Percentiles rank a stretch among this genome's conserved stretches.
These are phyloP conservation scores for Dittrichia graveolens DNA, from an alignment of 129 eudicot species.

Conservation along the genomic window DNA sequence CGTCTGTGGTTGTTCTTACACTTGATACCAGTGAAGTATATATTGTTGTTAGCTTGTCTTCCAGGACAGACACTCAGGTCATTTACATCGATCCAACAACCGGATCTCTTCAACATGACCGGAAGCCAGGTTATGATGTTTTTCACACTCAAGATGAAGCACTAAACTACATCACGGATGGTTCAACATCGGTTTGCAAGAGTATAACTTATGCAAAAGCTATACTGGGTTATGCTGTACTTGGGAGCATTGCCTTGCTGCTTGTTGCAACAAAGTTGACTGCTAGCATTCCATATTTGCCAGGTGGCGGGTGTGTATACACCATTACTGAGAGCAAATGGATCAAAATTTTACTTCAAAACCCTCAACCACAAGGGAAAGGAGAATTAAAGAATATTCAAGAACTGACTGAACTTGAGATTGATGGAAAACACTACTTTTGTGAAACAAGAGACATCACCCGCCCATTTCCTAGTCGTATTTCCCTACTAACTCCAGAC, in stretches of 20 bases:
- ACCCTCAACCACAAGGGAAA: conserved; percentile 86
- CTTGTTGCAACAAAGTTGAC: conserved; percentile 84
- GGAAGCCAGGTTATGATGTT: conserved; percentile 61
- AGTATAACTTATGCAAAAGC: conserved; percentile 73
- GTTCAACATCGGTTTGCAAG: conserved; percentile 62
- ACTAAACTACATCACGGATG: conserved; percentile 65
- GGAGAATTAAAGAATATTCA: conserved; percentile 83
- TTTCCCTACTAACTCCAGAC: conserved; percentile 66
- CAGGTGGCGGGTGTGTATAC: conserved; percentile 88
- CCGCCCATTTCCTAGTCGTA: conserved; percentile 84
- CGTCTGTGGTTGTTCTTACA: conserved; percentile 68
- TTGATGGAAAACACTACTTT: conserved; percentile 90
- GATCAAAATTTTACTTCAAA: conserved; percentile 70
- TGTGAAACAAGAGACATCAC: conserved; percentile 88
- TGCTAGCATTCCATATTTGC: conserved; percentile 75
- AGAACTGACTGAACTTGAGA: conserved; percentile 80
- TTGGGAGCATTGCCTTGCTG: conserved; percentile 62
- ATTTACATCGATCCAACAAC: conserved; percentile 87
- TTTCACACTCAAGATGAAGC: conserved; percentile 85
- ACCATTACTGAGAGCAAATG: conserved; percentile 82
- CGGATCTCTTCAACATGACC: conserved; percentile 67
- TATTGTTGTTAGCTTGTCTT: conserved; percentile 65
- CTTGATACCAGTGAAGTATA: conserved; percentile 75
- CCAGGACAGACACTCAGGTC: conserved; percentile 74
- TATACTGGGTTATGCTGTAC: conserved; percentile 78